Conservation (phyloP, 441 rosid genomes). For the Pelargonium cotyledonis region DNA sequence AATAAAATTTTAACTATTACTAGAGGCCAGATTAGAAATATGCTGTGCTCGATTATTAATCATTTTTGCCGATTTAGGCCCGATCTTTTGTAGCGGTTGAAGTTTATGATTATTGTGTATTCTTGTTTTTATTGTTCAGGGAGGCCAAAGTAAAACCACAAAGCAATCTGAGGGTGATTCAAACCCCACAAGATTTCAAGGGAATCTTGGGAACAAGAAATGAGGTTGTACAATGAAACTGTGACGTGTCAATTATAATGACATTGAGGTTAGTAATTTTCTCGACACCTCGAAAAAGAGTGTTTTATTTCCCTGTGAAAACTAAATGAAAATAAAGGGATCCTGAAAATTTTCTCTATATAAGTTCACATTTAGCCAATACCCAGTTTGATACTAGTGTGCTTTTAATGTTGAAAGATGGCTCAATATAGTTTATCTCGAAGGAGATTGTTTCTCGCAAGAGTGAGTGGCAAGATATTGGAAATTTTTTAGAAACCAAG, state of each 20-base stretch:
- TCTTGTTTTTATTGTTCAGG: conserved; percentile 35
- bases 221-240: not conserved
- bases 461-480: too few relatives aligned
- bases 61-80: not conserved
- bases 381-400: not conserved
- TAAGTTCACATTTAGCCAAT: not conserved
- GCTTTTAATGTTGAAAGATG: not conserved
- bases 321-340: conserved; percentile 4
- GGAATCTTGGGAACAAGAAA: conserved; percentile 34
- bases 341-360: conserved; percentile 13
- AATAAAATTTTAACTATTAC: not conserved
- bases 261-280: not conserved
- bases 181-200: conserved; percentile 32
- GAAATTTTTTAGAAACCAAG: too few relatives aligned
- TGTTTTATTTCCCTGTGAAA: not conserved
- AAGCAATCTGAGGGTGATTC: conserved; percentile 44
- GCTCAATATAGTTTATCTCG: not conserved
- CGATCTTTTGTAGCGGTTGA: not conserved
- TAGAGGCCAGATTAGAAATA: not conserved
- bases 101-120: conserved; percentile 13
- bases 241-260: conserved; percentile 4
- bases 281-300: not conserved
- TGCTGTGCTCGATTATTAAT: not conserved
- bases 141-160: conserved; percentile 46
- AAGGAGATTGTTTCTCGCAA: too few relatives aligned